phyloP scores from a whole-genome alignment of 495 filamentous ascomycete genomes.

The Hypoxylon fuscum region DNA sequence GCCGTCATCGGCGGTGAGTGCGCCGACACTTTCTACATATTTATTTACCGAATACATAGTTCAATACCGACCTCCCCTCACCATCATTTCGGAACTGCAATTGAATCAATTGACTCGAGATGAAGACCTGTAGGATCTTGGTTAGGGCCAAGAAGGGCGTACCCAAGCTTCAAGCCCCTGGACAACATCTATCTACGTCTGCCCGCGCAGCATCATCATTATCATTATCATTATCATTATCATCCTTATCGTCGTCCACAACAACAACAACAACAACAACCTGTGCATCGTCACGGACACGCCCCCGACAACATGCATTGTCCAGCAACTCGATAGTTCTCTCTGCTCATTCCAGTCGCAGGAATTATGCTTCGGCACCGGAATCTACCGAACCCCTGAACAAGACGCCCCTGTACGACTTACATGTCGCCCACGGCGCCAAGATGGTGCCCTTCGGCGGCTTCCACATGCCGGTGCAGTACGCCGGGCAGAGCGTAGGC shows the following conservation, averaged over 20 bases:
- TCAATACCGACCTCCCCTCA: conserved; percentile 17
- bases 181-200: conserved; percentile 7
- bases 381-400: conserved; percentile 49
- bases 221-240: no score
- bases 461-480: conserved; percentile 92
- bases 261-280: conserved; percentile 17
- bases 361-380: conserved; percentile 47
- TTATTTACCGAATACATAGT: background rate
- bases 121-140: conserved; percentile 46
- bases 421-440: conserved; percentile 80
- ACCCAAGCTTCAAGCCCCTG: conserved; percentile 16
- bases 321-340: background rate
- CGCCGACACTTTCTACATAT: conserved; percentile 26
- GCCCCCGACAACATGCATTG: conserved; percentile 9
- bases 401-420: conserved; percentile 83
- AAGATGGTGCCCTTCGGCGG: conserved; percentile 99
- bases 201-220: conserved; percentile 19
- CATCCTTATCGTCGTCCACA: conserved; percentile 21
- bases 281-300: conserved; percentile 26
- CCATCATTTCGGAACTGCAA: conserved; percentile 16
- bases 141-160: conserved; percentile 40
- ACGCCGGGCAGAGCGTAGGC: conserved; percentile 74
- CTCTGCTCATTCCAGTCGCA: conserved; percentile 17
- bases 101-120: conserved; percentile 44
- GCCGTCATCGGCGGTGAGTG: conserved; percentile 31